phyloP scores from a whole-genome alignment of 2,329 filamentous ascomycete species.

The Colletotrichum orchidophilum region DNA sequence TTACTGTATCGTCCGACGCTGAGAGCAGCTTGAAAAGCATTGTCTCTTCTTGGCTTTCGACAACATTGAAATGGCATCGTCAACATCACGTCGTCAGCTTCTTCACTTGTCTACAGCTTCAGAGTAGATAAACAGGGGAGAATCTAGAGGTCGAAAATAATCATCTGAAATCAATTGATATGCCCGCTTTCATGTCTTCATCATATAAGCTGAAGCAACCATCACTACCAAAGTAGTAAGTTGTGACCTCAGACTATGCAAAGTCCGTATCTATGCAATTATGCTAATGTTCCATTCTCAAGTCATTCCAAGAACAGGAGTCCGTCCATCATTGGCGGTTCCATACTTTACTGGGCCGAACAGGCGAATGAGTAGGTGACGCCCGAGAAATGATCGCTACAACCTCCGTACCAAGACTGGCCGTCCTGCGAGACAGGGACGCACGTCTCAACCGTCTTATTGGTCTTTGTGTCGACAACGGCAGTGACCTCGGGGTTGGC shows the following conservation, averaged over 20 bases:
- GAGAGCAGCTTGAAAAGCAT: too few relatives aligned
- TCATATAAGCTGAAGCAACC: not conserved
- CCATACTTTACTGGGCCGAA: not conserved
- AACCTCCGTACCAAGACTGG: not conserved
- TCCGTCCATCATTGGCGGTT: too few relatives aligned
- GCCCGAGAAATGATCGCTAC: not conserved
- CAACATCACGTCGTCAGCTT: too few relatives aligned
- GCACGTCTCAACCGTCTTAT: conserved; percentile 19
- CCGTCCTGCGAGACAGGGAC: not conserved
- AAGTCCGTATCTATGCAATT: not conserved
- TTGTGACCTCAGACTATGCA: not conserved
- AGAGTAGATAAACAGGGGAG: too few relatives aligned
- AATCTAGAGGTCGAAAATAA: too few relatives aligned
- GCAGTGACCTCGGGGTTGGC: not conserved
- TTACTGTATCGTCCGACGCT: too few relatives aligned
- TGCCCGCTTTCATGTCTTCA: not conserved
- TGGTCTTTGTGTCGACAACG: conserved; percentile 9
- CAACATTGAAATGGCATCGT: too few relatives aligned
- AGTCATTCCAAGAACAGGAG: not conserved
- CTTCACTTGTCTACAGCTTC: too few relatives aligned
- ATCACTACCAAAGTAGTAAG: not conserved
- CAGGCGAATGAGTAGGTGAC: not conserved
- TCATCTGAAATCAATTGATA: not conserved
- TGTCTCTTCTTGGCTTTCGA: too few relatives aligned
- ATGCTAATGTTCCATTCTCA: not conserved